A percentile compares a stretch with the other conserved stretches of the same genome.
Evolutionary conservation across 306 rosid species (phyloP).

Genomic region (Crotalaria pallida): DNA sequence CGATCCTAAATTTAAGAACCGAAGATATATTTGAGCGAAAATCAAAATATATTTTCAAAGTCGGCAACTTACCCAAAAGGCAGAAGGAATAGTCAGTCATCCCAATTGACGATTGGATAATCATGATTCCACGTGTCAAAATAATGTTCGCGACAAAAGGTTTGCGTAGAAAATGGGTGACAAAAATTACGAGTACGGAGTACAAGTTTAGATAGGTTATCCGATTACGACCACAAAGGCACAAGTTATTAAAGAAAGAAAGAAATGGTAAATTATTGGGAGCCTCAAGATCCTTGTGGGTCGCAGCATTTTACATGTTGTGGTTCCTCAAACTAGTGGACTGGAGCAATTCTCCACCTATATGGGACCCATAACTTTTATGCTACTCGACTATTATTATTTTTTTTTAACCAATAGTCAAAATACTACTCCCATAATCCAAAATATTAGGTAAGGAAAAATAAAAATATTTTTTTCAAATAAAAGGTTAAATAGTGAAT

Average conservation of each 20-base stretch:
- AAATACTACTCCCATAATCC: too few relatives aligned
- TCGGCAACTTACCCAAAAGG: too few relatives aligned
- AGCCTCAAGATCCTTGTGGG: constrained; percentile 21
- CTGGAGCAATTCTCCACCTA: background rate
- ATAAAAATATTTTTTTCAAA: too few relatives aligned
- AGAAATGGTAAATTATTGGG: background rate
- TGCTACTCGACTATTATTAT: background rate
- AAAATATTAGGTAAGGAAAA: too few relatives aligned
- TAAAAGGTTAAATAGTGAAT: too few relatives aligned
- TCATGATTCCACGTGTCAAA: background rate
- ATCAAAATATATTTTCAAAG: too few relatives aligned
- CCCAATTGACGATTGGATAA: background rate
- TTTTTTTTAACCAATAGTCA: too few relatives aligned
- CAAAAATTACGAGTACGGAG: background rate
- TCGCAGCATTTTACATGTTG: background rate
- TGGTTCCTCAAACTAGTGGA: constrained; percentile 20
- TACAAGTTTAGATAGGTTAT: background rate
- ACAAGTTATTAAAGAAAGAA: too few relatives aligned
- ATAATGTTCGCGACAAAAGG: background rate
- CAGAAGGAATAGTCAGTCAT: background rate
- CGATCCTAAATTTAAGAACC: too few relatives aligned
- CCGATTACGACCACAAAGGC: background rate
- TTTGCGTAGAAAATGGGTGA: background rate
- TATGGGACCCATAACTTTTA: constrained; percentile 15
- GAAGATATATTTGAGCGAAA: too few relatives aligned